Evolutionary conservation across 345 rosid genomes (phyloP).

Genomic region (Fremontodendron californicum): DNA sequence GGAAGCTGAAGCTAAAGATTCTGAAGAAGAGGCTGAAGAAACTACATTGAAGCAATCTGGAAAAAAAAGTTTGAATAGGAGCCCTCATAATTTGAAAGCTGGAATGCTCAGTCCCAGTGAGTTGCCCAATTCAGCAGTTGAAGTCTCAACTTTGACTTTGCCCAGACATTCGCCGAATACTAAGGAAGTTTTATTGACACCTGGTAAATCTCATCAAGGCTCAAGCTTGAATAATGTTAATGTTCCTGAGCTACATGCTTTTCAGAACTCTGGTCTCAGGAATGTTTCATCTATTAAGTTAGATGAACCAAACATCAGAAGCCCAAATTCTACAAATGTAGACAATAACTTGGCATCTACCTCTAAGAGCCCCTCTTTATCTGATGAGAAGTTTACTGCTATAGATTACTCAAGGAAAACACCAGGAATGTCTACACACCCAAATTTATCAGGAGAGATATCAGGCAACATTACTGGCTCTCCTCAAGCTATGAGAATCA

Average conservation of each 20-base stretch:
- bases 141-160: constrained; percentile 21
- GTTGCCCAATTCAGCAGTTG: constrained; percentile 24
- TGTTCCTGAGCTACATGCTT: constrained; percentile 24
- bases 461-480: constrained; percentile 28
- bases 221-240: constrained; percentile 21
- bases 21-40: constrained; percentile 70
- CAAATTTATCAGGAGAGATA: constrained; percentile 32
- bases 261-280: constrained; percentile 10
- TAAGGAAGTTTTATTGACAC: constrained; percentile 25
- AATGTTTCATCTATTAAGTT: constrained; percentile 16
- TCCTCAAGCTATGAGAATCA: constrained; percentile 16
- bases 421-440: constrained; percentile 30
- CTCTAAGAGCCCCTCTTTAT: constrained; percentile 27
- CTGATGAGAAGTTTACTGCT: constrained; percentile 23
- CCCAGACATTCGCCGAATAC: constrained; percentile 27
- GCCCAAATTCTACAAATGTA: constrained; percentile 25
- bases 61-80: constrained; percentile 27
- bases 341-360: constrained; percentile 22
- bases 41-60: constrained; percentile 31
- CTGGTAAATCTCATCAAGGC: constrained; percentile 31
- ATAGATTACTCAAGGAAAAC: constrained; percentile 47
- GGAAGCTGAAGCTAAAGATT: constrained; percentile 92
- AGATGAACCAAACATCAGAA: constrained; percentile 23
- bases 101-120: constrained; percentile 27
- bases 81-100: constrained; percentile 44